Evolutionary conservation across 202 grass and related monocot genomes (phyloP).

Genomic region (Carex sylvatica): DNA sequence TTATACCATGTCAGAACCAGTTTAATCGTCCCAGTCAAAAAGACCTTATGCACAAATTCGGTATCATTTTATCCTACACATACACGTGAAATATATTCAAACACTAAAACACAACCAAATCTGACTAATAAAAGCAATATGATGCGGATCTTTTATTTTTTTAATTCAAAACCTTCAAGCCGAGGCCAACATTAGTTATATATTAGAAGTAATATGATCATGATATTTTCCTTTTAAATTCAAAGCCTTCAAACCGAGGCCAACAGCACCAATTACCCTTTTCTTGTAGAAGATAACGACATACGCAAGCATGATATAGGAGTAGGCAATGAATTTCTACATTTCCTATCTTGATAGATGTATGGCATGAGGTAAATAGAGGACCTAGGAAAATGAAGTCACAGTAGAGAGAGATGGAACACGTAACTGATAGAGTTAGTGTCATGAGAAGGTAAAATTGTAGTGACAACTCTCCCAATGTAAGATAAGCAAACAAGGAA

Average conservation of each 20-base stretch:
- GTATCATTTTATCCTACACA: background rate
- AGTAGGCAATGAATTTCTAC: background rate
- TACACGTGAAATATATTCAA: background rate
- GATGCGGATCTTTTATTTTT: background rate
- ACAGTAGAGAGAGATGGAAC: background rate
- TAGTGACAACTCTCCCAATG: background rate
- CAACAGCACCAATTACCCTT: too few species aligned
- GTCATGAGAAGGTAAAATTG: background rate
- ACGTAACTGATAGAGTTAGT: background rate
- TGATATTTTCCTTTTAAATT: too few species aligned
- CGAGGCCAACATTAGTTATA: background rate
- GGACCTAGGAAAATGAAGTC: background rate
- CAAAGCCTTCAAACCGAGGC: too few species aligned
- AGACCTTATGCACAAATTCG: background rate
- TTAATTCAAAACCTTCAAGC: background rate
- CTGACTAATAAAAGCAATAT: background rate
- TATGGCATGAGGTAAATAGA: constrained; percentile 10
- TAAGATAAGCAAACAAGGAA: background rate
- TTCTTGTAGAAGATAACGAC: background rate
- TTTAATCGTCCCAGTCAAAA: background rate
- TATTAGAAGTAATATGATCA: too few species aligned
- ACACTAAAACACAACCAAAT: background rate
- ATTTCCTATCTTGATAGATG: background rate
- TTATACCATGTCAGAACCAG: background rate
- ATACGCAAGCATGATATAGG: background rate